Evolutionary conservation across 495 filamentous ascomycete genomes (phyloP).

Genomic region (Hyaloscypha finlandica): DNA sequence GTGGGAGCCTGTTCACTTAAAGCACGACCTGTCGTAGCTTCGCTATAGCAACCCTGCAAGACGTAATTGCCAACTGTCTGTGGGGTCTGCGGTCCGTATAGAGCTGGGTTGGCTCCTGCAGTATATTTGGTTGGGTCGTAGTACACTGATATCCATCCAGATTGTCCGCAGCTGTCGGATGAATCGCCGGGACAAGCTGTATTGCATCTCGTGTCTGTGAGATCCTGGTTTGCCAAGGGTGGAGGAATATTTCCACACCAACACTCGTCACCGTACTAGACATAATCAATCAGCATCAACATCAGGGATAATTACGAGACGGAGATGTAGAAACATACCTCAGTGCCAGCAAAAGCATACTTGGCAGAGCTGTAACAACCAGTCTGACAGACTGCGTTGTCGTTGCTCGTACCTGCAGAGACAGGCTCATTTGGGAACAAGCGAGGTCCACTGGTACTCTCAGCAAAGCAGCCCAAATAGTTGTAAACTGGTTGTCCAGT

Average conservation of each 20-base stretch:
- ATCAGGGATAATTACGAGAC: background rate
- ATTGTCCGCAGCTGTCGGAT: constrained; percentile 44
- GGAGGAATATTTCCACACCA: constrained; percentile 38
- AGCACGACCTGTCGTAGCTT: constrained; percentile 33
- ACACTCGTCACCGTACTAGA: constrained; percentile 26
- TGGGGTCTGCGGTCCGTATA: constrained; percentile 20
- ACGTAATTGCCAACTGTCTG: constrained; percentile 41
- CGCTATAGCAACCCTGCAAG: constrained; percentile 49
- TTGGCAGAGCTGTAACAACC: constrained; percentile 6
- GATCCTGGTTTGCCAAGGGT: constrained; percentile 24
- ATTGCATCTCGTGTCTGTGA: constrained; percentile 26
- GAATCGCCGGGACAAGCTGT: constrained; percentile 48
- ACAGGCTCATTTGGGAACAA: constrained; percentile 27
- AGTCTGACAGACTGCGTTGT: constrained; percentile 23
- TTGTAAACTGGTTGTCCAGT: constrained; percentile 34
- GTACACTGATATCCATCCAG: constrained; percentile 24
- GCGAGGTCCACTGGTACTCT: constrained; percentile 16
- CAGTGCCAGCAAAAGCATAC: constrained; percentile 27
- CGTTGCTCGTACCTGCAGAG: constrained; percentile 15
- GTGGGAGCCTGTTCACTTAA: constrained; percentile 4
- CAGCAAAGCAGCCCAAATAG: constrained; percentile 37
- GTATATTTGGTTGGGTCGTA: constrained; percentile 23
- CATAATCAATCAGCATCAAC: background rate
- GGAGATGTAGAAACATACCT: background rate
- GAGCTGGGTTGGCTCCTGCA: constrained; percentile 14